Percentiles rank a stretch among this genome's conserved stretches.
Conservation (phyloP, 768 basidiomycete genomes). For the Dendrothele bispora region DNA sequence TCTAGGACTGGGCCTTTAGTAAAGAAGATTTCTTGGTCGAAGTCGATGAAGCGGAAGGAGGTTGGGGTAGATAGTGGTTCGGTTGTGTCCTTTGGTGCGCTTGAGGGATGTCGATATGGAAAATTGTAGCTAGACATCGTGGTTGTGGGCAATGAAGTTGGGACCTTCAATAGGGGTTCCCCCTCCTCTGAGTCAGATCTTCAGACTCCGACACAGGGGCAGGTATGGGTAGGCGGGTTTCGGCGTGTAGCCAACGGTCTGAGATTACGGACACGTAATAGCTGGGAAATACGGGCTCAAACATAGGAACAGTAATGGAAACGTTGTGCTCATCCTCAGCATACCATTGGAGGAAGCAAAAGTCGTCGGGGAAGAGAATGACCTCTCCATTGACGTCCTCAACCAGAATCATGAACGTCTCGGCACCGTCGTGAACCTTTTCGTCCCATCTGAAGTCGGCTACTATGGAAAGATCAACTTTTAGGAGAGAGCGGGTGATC, state of each 20-base stretch:
- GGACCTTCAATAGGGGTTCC: too few species aligned
- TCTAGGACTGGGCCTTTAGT: too few species aligned
- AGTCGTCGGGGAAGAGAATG: slow-evolving; percentile 92
- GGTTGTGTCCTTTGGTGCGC: too few species aligned
- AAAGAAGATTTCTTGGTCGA: too few species aligned
- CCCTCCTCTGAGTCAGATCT: too few species aligned
- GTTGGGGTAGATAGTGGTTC: too few species aligned
- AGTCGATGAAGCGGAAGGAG: too few species aligned
- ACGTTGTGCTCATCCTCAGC: slow-evolving; percentile 96
- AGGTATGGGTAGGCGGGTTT: slow-evolving; percentile 93
- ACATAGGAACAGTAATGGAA: slow-evolving; percentile 95
- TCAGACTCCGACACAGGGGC: too few species aligned
- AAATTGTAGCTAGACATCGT: too few species aligned
- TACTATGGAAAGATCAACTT: slow-evolving; percentile 89
- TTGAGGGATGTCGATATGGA: too few species aligned
- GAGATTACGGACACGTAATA: slow-evolving; percentile 96
- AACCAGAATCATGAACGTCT: slow-evolving; percentile 91
- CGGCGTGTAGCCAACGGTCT: slow-evolving; percentile 95
- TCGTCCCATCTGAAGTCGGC: slow-evolving; percentile 99
- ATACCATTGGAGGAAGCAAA: slow-evolving; percentile 92
- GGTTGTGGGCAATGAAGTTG: too few species aligned
- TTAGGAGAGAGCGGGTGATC: slow-evolving; percentile 88
- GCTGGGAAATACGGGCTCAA: slow-evolving; percentile 95
- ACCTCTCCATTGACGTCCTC: slow-evolving; percentile 98
- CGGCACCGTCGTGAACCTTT: slow-evolving; percentile 83